phyloP scores from a whole-genome alignment of 495 filamentous ascomycete species.

The Amphirosellinia nigrospora region DNA sequence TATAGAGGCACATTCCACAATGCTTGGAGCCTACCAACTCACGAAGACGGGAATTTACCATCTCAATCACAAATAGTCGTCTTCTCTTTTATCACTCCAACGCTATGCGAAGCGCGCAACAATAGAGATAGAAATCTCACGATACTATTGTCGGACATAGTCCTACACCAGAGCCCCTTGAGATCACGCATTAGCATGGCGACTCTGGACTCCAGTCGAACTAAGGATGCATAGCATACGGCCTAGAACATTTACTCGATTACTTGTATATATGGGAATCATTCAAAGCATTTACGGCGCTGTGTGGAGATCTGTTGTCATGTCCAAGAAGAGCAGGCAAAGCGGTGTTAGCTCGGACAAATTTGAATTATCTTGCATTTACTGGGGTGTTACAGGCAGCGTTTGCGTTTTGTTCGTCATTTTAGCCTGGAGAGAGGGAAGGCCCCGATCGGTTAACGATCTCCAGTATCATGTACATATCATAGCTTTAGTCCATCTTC shows the following conservation, averaged over 20 bases:
- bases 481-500: conserved; percentile 14
- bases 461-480: conserved; percentile 22
- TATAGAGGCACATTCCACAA: neutral
- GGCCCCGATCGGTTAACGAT: conserved; percentile 18
- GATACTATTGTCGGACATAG: neutral
- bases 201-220: neutral
- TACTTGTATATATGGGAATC: conserved; percentile 53
- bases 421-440: conserved; percentile 53
- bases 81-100: neutral
- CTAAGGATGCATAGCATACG: conserved; percentile 2
- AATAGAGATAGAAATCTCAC: neutral
- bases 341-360: conserved; percentile 23
- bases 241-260: neutral
- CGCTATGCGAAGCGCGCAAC: neutral
- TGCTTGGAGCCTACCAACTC: neutral
- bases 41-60: conserved; percentile 1
- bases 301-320: conserved; percentile 9
- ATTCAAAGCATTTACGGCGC: conserved; percentile 48
- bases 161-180: neutral
- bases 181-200: neutral
- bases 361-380: conserved; percentile 21
- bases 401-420: conserved; percentile 33
- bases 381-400: conserved; percentile 29
- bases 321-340: conserved; percentile 12
- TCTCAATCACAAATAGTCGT: neutral